Percentiles rank a stretch among this genome's conserved stretches.
These are phyloP conservation scores for Colletotrichum somersetense DNA, from an alignment of 2,329 filamentous ascomycete genomes.

Conservation along the genomic window DNA sequence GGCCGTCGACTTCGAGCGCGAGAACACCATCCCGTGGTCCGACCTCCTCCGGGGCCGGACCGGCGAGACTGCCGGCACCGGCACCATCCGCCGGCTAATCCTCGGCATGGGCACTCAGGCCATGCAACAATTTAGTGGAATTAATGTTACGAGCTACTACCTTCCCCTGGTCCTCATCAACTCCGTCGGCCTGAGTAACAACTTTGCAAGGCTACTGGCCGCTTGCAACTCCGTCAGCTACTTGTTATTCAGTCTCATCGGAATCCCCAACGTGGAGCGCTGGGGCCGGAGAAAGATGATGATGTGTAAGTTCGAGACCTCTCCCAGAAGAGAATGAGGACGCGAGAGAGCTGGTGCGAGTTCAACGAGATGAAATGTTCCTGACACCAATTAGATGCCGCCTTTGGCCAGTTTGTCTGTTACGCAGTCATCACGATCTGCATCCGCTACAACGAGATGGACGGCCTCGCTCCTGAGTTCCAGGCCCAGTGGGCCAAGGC, in stretches of 20 bases:
- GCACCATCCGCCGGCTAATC: constrained; percentile 62
- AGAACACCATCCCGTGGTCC: constrained; percentile 62
- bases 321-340: neutral
- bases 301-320: constrained; percentile 55
- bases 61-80: constrained; percentile 58
- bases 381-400: constrained; percentile 49
- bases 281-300: constrained; percentile 69
- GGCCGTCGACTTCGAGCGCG: constrained; percentile 49
- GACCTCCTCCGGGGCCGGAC: constrained; percentile 62
- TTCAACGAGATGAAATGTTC: neutral
- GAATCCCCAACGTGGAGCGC: constrained; percentile 48
- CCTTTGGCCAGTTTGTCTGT: constrained; percentile 64
- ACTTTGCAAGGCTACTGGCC: constrained; percentile 63
- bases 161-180: constrained; percentile 64
- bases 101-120: constrained; percentile 61
- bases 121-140: constrained; percentile 47
- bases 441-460: constrained; percentile 56
- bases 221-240: constrained; percentile 58
- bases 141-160: constrained; percentile 50
- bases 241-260: constrained; percentile 47
- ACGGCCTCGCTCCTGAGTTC: constrained; percentile 25
- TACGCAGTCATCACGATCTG: constrained; percentile 65
- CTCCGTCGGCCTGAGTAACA: constrained; percentile 63
- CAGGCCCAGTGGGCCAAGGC: constrained; percentile 39
- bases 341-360: neutral